These are phyloP conservation scores for Powellomyces hirtus DNA, from an alignment of 192 early-diverging fungal species.

Conservation along the genomic window DNA sequence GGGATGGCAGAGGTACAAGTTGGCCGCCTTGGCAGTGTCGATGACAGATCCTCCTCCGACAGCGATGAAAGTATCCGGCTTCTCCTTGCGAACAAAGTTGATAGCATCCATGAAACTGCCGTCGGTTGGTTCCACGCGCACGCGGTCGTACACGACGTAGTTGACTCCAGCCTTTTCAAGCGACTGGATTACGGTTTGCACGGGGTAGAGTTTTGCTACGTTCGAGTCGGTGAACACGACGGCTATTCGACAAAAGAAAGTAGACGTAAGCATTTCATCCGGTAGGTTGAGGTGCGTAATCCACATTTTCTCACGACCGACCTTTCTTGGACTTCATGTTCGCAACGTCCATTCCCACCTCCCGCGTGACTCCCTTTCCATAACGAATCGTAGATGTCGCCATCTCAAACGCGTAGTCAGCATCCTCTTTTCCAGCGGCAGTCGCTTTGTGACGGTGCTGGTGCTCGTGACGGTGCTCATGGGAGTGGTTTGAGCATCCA, in stretches of 20 bases:
- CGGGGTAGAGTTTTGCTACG: slow-evolving; percentile 70
- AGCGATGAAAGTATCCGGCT: slow-evolving; percentile 82
- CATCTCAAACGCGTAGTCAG: slow-evolving; percentile 66
- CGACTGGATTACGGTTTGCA: slow-evolving; percentile 74
- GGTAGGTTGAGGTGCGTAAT: no score
- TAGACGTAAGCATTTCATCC: not conserved
- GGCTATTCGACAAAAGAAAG: slow-evolving; percentile 31
- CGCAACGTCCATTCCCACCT: slow-evolving; percentile 80
- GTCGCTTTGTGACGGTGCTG: slow-evolving; percentile 1
- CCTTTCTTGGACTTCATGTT: slow-evolving; percentile 75
- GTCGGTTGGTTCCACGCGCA: slow-evolving; percentile 84
- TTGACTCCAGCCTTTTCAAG: slow-evolving; percentile 65
- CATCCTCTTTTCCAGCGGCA: slow-evolving; percentile 19
- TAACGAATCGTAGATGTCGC: slow-evolving; percentile 86
- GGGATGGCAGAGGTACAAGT: slow-evolving; percentile 77
- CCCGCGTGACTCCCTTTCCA: slow-evolving; percentile 75
- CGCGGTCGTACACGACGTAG: slow-evolving; percentile 72
- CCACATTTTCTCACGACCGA: no score
- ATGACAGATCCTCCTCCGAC: slow-evolving; percentile 91
- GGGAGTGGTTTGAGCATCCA: not conserved
- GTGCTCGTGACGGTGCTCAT: not conserved
- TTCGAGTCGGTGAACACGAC: slow-evolving; percentile 72
- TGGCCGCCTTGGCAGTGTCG: slow-evolving; percentile 90
- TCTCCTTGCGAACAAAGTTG: slow-evolving; percentile 68
- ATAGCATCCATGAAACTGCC: slow-evolving; percentile 76